phyloP scores from a whole-genome alignment of 192 early-diverging fungal genomes.

The Umbelopsis sp. region DNA sequence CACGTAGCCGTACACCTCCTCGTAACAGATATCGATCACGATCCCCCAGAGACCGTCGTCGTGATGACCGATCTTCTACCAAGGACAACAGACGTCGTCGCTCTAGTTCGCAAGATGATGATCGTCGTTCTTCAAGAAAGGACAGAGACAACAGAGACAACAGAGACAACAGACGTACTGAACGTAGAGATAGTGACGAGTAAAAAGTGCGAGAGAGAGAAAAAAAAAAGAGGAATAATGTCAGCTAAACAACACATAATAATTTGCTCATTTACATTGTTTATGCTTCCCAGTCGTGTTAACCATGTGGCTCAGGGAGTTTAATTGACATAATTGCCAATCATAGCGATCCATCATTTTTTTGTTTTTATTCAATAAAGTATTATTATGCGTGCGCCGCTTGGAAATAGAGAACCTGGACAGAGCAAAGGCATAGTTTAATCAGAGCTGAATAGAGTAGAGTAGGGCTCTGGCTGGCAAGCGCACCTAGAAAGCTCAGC shows the following conservation, averaged over 20 bases:
- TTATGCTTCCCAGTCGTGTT: neutral
- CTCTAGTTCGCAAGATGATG: neutral
- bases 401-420: too few species aligned
- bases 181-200: neutral
- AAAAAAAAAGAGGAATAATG: neutral
- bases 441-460: too few species aligned
- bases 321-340: neutral
- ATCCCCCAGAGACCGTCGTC: conserved; percentile 23
- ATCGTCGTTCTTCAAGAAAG: neutral
- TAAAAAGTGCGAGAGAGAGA: neutral
- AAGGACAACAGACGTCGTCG: neutral
- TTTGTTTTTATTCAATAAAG: neutral
- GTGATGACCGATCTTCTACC: conserved; percentile 12
- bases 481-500: neutral
- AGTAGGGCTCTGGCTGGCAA: too few species aligned
- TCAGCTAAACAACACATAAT: too few species aligned
- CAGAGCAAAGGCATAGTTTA: too few species aligned
- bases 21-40: conserved; percentile 17
- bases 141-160: neutral
- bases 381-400: neutral
- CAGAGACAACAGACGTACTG: neutral
- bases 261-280: neutral
- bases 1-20: conserved; percentile 19
- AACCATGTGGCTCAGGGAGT: neutral
- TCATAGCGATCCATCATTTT: neutral